Percentiles rank a stretch among this genome's conserved stretches.
phyloP scores from a whole-genome alignment of 495 filamentous ascomycete species.

The Aspergillus affinis region DNA sequence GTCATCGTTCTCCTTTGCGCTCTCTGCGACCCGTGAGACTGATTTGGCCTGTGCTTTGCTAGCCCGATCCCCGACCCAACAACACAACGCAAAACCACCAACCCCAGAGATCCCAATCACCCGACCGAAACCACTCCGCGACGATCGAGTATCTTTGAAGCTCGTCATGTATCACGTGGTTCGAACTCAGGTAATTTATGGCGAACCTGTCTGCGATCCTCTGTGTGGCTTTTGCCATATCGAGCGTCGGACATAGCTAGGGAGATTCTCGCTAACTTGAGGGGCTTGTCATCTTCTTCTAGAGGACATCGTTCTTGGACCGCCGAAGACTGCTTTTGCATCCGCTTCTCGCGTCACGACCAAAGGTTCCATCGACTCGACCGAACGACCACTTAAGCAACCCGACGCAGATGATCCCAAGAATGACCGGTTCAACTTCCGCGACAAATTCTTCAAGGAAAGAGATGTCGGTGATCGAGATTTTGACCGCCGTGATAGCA shows the following conservation, averaged over 20 bases:
- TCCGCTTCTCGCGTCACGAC: conserved; percentile 67
- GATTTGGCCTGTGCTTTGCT: conserved; percentile 21
- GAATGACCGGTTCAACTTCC: conserved; percentile 63
- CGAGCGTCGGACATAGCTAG: conserved; percentile 14
- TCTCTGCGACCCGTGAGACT: conserved; percentile 27
- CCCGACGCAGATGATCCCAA: conserved; percentile 48
- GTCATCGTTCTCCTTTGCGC: neutral
- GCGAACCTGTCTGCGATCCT: neutral
- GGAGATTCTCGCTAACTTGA: conserved; percentile 20
- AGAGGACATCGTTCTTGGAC: conserved; percentile 87
- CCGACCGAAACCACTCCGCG: conserved; percentile 40
- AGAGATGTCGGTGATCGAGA: conserved; percentile 46
- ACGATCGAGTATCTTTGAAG: conserved; percentile 60
- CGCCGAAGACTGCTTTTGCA: conserved; percentile 82
- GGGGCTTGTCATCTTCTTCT: conserved; percentile 38
- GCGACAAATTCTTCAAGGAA: conserved; percentile 52
- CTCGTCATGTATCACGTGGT: conserved; percentile 61
- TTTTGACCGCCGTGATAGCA: conserved; percentile 41
- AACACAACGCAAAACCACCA: conserved; percentile 48
- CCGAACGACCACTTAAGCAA: conserved; percentile 44
- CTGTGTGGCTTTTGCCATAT: neutral
- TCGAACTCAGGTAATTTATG: conserved; percentile 54
- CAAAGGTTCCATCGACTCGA: conserved; percentile 54
- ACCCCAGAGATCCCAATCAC: conserved; percentile 42
- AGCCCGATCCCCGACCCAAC: conserved; percentile 48